A percentile compares a stretch with the other conserved stretches of the same genome.
Evolutionary conservation across 176 grass and related monocot species (phyloP).

Genomic region (Guadua angustifolia): DNA sequence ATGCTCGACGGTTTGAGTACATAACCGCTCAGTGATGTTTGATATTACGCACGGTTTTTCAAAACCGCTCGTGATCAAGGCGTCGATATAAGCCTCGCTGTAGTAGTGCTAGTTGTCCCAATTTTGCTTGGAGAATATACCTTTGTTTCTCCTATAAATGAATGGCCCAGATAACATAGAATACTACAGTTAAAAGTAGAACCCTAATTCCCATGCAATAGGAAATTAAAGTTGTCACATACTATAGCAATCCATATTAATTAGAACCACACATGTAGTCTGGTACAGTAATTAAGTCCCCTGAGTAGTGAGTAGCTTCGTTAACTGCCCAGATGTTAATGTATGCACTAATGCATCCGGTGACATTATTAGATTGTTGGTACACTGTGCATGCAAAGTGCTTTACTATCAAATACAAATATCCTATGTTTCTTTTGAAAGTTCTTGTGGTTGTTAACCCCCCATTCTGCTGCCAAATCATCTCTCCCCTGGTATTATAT

Average conservation of each 20-base stretch:
- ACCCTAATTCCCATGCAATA: not conserved
- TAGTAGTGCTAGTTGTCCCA: not conserved
- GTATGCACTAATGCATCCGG: not conserved
- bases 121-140: not conserved
- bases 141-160: not conserved
- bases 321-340: not conserved
- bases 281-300: conserved; percentile 27
- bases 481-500: not conserved
- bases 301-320: not conserved
- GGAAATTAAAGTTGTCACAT: not conserved
- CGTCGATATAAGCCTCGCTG: too few species aligned
- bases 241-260: not conserved
- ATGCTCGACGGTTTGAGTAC: too few species aligned
- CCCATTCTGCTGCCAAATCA: not conserved
- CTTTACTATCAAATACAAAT: not conserved
- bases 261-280: not conserved
- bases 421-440: conserved; percentile 21
- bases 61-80: too few species aligned
- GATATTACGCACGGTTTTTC: too few species aligned
- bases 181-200: not conserved
- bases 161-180: not conserved
- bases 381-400: conserved; percentile 2
- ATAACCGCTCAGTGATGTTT: too few species aligned
- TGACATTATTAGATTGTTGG: not conserved
- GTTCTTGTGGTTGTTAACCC: not conserved